Evolutionary conservation across 1,284 basidiomycete genomes (phyloP).

Genomic region (Mycosarcoma mackinlayi): DNA sequence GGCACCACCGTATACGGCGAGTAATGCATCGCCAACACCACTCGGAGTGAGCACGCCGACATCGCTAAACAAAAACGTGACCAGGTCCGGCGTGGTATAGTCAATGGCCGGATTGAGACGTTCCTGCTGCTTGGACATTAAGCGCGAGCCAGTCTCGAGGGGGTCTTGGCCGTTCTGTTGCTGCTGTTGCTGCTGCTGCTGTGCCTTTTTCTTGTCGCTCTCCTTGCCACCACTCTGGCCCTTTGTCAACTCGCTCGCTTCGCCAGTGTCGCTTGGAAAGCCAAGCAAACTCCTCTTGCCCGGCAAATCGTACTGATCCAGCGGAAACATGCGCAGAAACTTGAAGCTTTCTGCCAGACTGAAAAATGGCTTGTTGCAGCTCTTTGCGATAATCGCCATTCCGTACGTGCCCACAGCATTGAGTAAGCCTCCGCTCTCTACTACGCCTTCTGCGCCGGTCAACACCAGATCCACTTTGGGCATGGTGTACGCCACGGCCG

Average conservation of each 20-base stretch:
- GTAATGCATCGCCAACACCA: slow-evolving; percentile 88
- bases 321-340: slow-evolving; percentile 93
- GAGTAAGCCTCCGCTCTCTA: slow-evolving; percentile 78
- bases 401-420: slow-evolving; percentile 89
- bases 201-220: not conserved
- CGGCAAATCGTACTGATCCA: slow-evolving; percentile 96
- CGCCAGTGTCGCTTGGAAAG: too few relatives aligned
- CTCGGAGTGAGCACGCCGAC: slow-evolving; percentile 90
- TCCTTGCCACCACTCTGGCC: too few relatives aligned
- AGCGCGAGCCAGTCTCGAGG: too few relatives aligned
- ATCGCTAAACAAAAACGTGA: slow-evolving; percentile 89
- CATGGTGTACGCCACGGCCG: slow-evolving; percentile 96
- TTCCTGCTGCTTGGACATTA: slow-evolving; percentile 61
- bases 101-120: slow-evolving; percentile 60
- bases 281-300: slow-evolving; percentile 25
- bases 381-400: slow-evolving; percentile 94
- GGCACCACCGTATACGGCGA: slow-evolving; percentile 78
- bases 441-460: slow-evolving; percentile 96
- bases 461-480: slow-evolving; percentile 93
- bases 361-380: slow-evolving; percentile 94
- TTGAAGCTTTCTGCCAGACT: slow-evolving; percentile 96
- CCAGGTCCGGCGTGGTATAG: slow-evolving; percentile 76
- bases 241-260: too few relatives aligned
- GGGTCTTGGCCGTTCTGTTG: not conserved
- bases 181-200: not conserved